These are phyloP conservation scores for Debaryomyces castellii DNA, from an alignment of 805 yeast genomes.

Conservation along the genomic window DNA sequence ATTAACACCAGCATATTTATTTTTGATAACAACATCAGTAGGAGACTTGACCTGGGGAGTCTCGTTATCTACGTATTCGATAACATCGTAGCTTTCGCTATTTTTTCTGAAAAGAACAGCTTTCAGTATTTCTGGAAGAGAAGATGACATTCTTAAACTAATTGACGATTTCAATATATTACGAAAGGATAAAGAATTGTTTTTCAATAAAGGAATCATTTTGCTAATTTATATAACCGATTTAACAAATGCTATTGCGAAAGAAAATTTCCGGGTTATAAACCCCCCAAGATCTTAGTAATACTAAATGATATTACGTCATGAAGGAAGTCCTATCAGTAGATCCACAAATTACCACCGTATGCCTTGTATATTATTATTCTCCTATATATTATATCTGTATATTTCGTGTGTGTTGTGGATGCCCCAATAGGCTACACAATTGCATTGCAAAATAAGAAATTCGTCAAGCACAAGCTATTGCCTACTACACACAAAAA, in stretches of 20 bases:
- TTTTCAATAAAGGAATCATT: neutral
- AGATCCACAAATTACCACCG: neutral
- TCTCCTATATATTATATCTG: no score
- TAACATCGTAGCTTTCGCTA: slow-evolving; percentile 56
- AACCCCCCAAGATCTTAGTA: neutral
- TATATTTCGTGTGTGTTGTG: no score
- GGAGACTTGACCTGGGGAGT: slow-evolving; percentile 56
- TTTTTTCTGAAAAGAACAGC: slow-evolving; percentile 53
- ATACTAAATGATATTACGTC: neutral
- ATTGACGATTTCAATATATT: neutral
- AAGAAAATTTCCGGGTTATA: neutral
- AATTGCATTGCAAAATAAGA: no score
- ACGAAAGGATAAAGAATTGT: neutral
- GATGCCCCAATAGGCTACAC: no score
- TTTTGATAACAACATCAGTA: slow-evolving; percentile 65
- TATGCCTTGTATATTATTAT: no score
- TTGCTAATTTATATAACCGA: neutral
- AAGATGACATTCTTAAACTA: neutral
- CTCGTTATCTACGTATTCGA: slow-evolving; percentile 54
- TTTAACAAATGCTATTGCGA: neutral
- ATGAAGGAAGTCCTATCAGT: no score
- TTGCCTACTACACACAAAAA: no score
- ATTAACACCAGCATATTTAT: slow-evolving; percentile 76
- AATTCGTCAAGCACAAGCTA: no score
- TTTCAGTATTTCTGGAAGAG: slow-evolving; percentile 42